Conservation (phyloP, 2,329 filamentous ascomycete genomes). For the Aspergillus fijiensis region DNA sequence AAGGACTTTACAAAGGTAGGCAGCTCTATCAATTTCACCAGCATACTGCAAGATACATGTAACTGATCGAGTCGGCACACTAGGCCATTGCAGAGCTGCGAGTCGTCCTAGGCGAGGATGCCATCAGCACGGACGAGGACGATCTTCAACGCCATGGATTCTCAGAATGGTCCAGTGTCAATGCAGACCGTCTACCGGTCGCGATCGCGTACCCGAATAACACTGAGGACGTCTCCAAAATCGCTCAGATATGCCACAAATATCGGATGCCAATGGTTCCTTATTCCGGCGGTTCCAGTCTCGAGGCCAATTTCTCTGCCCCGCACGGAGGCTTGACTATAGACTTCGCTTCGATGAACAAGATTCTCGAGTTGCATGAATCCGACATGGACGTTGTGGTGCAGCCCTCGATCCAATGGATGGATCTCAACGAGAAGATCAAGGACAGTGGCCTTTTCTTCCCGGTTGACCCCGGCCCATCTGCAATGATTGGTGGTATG, state of each 20-base stretch:
- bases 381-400: conserved; percentile 92
- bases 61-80: conserved; percentile 5
- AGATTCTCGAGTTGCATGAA: conserved; percentile 74
- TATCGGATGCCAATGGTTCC: conserved; percentile 81
- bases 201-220: conserved; percentile 64
- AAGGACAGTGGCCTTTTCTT: conserved; percentile 80
- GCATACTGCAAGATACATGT: background rate
- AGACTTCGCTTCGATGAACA: conserved; percentile 85
- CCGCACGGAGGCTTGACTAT: conserved; percentile 85
- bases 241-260: conserved; percentile 72
- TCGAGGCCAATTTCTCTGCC: conserved; percentile 88
- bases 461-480: conserved; percentile 80
- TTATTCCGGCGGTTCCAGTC: conserved; percentile 79
- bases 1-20: conserved; percentile 42
- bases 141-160: conserved; percentile 65
- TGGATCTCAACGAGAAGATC: conserved; percentile 76
- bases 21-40: background rate
- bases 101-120: conserved; percentile 54
- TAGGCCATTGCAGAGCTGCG: conserved; percentile 59
- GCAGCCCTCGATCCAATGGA: conserved; percentile 90
- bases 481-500: conserved; percentile 59
- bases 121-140: conserved; percentile 63
- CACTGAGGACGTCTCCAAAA: conserved; percentile 63
- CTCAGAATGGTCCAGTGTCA: conserved; percentile 70
- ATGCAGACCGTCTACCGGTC: conserved; percentile 62